Evolutionary conservation across 2,329 filamentous ascomycete species (phyloP), one percentile per base, ranked within the genome.

Genomic region (Phaeosphaeriaceae sp.): DNA sequence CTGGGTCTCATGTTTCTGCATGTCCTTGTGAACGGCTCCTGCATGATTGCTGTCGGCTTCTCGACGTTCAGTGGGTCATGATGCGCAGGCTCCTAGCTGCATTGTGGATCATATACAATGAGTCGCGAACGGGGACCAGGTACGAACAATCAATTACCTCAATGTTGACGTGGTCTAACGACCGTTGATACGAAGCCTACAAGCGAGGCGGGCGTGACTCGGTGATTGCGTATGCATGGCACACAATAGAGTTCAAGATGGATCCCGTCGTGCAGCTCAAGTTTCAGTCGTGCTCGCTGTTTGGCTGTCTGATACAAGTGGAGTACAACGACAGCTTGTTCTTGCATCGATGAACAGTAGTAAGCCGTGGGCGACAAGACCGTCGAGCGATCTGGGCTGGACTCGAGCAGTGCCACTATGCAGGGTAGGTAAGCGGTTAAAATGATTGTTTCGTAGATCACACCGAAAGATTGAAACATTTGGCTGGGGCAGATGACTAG

Each of bases 321-420:
- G 11, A 15, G 31, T 36, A 36, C 31, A 36, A 11, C 7, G 13
- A 36, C 13, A 36, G 13, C 31, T 36, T 36, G 31, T 36, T 36
- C 42, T 40, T 36, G 25, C 51, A 53, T 20, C 22, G 19, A 21
- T 31, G 10, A 15, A 25, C 36, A 36, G 51, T 22, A 24, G 42
- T 21, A 31, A 42, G 19, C 7, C 11, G 41, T 51, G 51, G 57
- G 62, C 62, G 57, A 62, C 52, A 48, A 62, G 53, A 54, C 44
- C 53, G 36, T 48, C 47, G 41, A 56, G 42, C 45, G 56, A 55
- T 53, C 50, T 51, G 41, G 56, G 41, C 50, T 19, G 48, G 22
- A 27, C 20, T 13, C 19, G 25, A 49, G 33, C 48, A 40, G 10
- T 40, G n/a, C n/a, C n/a, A n/a, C n/a, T n/a, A n/a, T n/a, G 17